phyloP scores from a whole-genome alignment of 2,329 filamentous ascomycete species.

The Dactylellina cionopaga region DNA sequence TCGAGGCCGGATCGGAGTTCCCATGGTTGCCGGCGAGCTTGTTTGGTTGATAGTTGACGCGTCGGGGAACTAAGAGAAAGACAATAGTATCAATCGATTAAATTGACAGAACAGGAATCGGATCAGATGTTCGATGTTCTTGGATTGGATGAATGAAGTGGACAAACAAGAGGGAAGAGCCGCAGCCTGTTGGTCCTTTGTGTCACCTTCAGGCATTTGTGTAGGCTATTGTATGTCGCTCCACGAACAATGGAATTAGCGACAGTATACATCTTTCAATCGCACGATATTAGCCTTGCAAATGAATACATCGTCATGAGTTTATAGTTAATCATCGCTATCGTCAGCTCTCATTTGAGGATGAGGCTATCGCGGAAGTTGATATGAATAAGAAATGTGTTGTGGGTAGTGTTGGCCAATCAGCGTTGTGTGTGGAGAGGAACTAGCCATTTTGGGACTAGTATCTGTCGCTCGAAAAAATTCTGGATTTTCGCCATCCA shows the following conservation, averaged over 20 bases:
- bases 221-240: no score
- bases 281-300: no score
- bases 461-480: conserved; percentile 34
- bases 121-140: conserved; percentile 22
- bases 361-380: no score
- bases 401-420: conserved; percentile 38
- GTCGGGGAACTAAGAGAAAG: conserved; percentile 8
- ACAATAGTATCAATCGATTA: conserved; percentile 2
- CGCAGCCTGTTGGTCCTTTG: no score
- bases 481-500: conserved; percentile 32
- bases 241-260: no score
- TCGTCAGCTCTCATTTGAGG: neutral
- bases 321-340: no score
- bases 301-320: no score
- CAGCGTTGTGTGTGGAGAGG: conserved; percentile 5
- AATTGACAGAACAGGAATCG: neutral
- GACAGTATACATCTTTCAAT: no score
- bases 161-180: no score
- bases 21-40: conserved; percentile 3
- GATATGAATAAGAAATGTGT: no score
- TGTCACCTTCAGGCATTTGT: no score
- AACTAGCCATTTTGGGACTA: conserved; percentile 25
- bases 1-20: conserved; percentile 27
- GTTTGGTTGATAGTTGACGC: conserved; percentile 2
- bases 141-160: no score